Percentiles rank a stretch among this genome's conserved stretches.
Evolutionary conservation across 768 basidiomycete species (phyloP).

Genomic region (Nidularia sp.): DNA sequence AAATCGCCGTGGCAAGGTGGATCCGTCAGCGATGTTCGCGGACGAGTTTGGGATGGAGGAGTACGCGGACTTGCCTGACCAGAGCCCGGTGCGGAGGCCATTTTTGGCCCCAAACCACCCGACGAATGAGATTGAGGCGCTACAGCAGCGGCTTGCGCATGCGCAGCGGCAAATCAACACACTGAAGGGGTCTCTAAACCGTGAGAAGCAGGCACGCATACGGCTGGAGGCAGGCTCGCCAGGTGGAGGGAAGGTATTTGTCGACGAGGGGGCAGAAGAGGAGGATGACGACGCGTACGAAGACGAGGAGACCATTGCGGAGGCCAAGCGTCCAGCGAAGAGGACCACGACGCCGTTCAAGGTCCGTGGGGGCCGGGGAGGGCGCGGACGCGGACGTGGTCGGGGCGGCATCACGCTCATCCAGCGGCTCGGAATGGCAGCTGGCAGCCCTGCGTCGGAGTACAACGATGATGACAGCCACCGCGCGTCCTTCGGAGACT

Average conservation of each 20-base stretch:
- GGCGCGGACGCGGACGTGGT: constrained; percentile 45
- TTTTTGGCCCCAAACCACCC: constrained; percentile 75
- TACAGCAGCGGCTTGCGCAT: constrained; percentile 79
- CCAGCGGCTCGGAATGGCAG: constrained; percentile 58
- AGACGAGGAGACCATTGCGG: constrained; percentile 35
- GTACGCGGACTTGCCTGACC: constrained; percentile 57
- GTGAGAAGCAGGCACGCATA: constrained; percentile 81
- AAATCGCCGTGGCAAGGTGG: constrained; percentile 48
- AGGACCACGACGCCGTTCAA: constrained; percentile 53
- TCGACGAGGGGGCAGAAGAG: constrained; percentile 37
- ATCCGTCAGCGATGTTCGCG: constrained; percentile 31
- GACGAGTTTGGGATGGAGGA: constrained; percentile 38
- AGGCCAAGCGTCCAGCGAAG: constrained; percentile 25
- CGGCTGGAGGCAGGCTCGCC: constrained; percentile 23
- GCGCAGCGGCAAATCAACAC: constrained; percentile 84
- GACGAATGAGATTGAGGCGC: constrained; percentile 74
- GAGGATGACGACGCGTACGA: constrained; percentile 43
- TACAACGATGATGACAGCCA: constrained; percentile 33
- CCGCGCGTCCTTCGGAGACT: constrained; percentile 18
- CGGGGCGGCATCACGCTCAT: constrained; percentile 53
- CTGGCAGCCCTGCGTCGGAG: constrained; percentile 47
- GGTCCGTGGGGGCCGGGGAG: constrained; percentile 38
- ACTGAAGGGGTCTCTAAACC: constrained; percentile 70
- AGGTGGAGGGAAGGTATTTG: constrained; percentile 28
- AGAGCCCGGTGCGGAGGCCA: constrained; percentile 42